Base-by-base conservation (phyloP, 345 rosid genomes). In the Populus simonii region DNA sequence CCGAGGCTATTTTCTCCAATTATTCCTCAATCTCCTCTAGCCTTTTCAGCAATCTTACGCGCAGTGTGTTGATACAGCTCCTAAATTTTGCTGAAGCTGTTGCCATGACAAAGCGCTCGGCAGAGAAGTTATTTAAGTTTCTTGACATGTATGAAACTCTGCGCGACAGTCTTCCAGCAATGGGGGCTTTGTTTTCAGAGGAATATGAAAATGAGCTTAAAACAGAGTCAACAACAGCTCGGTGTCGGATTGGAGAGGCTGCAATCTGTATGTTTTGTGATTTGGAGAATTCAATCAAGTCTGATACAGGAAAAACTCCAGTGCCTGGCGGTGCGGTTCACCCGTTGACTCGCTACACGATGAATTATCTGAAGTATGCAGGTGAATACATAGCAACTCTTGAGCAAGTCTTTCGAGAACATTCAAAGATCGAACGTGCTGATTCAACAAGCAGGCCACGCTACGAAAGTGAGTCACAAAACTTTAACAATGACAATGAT, bases 241-340 rank as follows among this genome's bases (percentile, higher is more conserved):
- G 89, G 3, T 80, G 85, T 15, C 84, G 92, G 39, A 80, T 93
- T 6, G 98, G 99, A 3, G 99, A 93, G 80, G 89, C 94, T 0
- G 91, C 91, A 0, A 87, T 93, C 57, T 72, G 77, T 79, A 90
- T 90, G 15, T 93, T 95, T 59, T 79, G 85, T 36, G 96, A 93
- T 79, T 82, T 95, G 10, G 98, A 95, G 81, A 84, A 86, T 66
- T 90, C 94, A 3, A 93, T 95, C 80, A 87, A 84, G 74, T 88
- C 92, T 0, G 99, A 93, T 65, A 83, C 90, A 0, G 92, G 88
- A 29, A 93, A 86, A 78, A 93, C 88, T 17, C 87, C 90, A 0
- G 97, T 93, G 36, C 98, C 97, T 0, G 97, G 97, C 16, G 99
- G 98, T 0, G 97, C 98, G 0, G 96, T 93, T 47, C 99, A 95